Evolutionary conservation across 768 basidiomycete genomes (phyloP).

Genomic region (Trametes cinnabarina): DNA sequence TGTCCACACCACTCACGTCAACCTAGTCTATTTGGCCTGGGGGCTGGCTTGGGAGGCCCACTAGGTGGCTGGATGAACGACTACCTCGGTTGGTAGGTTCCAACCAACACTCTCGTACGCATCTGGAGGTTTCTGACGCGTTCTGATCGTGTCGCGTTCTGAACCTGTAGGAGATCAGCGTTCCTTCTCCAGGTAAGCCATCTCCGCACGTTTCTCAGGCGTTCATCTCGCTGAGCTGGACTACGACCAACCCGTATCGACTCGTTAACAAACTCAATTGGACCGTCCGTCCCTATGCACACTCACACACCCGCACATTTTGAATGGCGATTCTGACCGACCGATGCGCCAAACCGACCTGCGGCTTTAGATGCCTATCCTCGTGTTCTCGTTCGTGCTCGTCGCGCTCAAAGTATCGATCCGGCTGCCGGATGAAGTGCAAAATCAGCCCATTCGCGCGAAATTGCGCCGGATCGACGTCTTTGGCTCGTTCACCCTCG

Average conservation of each 20-base stretch:
- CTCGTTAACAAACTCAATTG: conserved; percentile 6
- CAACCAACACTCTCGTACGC: conserved; percentile 8
- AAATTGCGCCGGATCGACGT: conserved; percentile 83
- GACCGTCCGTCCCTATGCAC: conserved; percentile 8
- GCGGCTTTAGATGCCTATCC: conserved; percentile 62
- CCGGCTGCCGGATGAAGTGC: conserved; percentile 62
- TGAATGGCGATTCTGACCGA: background rate
- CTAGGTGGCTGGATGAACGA: conserved; percentile 86
- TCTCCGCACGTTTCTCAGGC: conserved; percentile 15
- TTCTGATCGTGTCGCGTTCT: conserved; percentile 7
- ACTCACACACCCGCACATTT: background rate
- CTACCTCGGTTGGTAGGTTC: conserved; percentile 68
- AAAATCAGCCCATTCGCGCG: conserved; percentile 54
- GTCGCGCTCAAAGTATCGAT: conserved; percentile 80
- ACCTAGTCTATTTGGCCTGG: conserved; percentile 75
- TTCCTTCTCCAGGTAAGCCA: conserved; percentile 77
- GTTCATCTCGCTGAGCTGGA: conserved; percentile 12
- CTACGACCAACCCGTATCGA: conserved; percentile 15
- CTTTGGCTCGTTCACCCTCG: conserved; percentile 79
- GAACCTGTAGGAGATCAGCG: conserved; percentile 64
- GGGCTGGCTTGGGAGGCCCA: conserved; percentile 78
- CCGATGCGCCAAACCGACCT: background rate
- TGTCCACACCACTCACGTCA: background rate
- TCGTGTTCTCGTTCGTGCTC: conserved; percentile 67
- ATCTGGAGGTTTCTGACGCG: conserved; percentile 63